Percentiles rank a stretch among this genome's conserved stretches.
These are phyloP conservation scores for Fusarium tupiense DNA, from an alignment of 2,329 filamentous ascomycete genomes.

Conservation along the genomic window DNA sequence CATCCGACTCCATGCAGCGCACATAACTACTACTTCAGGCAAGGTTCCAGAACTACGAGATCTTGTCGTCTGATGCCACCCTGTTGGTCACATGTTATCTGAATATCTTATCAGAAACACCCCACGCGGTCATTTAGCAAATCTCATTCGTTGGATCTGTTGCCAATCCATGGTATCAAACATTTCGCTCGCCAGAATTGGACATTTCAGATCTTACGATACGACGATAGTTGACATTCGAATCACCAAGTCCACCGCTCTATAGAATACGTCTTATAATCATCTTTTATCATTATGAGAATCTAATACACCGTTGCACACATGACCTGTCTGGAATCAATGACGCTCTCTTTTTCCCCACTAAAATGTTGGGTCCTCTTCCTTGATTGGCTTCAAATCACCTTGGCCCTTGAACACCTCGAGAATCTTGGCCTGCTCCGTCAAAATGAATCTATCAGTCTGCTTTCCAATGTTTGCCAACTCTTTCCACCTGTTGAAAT, in stretches of 20 bases:
- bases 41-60: background rate
- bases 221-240: background rate
- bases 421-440: slow-evolving; percentile 62
- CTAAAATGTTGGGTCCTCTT: slow-evolving; percentile 28
- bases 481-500: slow-evolving; percentile 62
- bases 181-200: background rate
- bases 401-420: slow-evolving; percentile 62
- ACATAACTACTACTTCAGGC: background rate
- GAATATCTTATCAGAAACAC: background rate
- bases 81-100: background rate
- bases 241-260: background rate
- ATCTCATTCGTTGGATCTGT: background rate
- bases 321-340: background rate
- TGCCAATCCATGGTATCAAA: no score
- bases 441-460: slow-evolving; percentile 60
- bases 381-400: slow-evolving; percentile 55
- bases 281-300: no score
- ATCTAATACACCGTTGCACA: no score
- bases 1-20: background rate
- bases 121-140: background rate
- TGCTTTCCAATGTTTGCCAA: slow-evolving; percentile 60
- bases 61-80: background rate
- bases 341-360: background rate
- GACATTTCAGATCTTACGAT: background rate
- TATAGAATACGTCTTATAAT: accelerated